Conservation (phyloP, 1,284 basidiomycete genomes). For the Mrakiaceae sp. region DNA sequence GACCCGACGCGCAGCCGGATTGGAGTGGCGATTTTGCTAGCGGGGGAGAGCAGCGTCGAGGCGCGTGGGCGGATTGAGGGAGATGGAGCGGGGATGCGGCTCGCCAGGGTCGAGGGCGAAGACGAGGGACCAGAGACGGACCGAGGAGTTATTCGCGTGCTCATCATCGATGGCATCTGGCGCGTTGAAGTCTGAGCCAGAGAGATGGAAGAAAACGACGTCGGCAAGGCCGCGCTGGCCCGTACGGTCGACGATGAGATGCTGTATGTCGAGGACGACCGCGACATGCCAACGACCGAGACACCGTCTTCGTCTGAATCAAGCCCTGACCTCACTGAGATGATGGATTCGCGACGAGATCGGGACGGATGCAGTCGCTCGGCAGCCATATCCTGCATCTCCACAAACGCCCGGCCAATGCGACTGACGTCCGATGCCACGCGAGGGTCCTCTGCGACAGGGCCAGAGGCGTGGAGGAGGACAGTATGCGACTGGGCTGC, state of each 20-base stretch:
- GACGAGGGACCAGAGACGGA: slow-evolving; percentile 1
- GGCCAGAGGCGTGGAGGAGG: background rate
- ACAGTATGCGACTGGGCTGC: too few species aligned
- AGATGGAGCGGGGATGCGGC: background rate
- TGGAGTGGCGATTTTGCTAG: background rate
- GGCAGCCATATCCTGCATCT: slow-evolving; percentile 15
- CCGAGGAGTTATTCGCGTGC: background rate
- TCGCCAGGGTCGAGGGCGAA: background rate
- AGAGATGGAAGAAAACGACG: too few species aligned
- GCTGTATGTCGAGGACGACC: background rate
- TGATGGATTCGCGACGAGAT: background rate
- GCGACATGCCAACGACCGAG: background rate
- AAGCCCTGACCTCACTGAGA: background rate
- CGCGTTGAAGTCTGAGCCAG: too few species aligned
- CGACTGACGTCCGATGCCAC: slow-evolving; percentile 17
- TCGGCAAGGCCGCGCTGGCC: too few species aligned
- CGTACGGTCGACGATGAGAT: background rate
- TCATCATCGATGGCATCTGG: slow-evolving; percentile 1
- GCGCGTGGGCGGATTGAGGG: background rate
- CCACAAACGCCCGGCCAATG: slow-evolving; percentile 3
- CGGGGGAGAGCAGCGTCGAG: background rate
- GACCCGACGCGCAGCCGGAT: background rate
- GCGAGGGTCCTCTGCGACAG: slow-evolving; percentile 20
- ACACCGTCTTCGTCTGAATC: too few species aligned
- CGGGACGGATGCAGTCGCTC: slow-evolving; percentile 6